Evolutionary conservation across 441 rosid species (phyloP).

Genomic region (Gossypium davidsonii): DNA sequence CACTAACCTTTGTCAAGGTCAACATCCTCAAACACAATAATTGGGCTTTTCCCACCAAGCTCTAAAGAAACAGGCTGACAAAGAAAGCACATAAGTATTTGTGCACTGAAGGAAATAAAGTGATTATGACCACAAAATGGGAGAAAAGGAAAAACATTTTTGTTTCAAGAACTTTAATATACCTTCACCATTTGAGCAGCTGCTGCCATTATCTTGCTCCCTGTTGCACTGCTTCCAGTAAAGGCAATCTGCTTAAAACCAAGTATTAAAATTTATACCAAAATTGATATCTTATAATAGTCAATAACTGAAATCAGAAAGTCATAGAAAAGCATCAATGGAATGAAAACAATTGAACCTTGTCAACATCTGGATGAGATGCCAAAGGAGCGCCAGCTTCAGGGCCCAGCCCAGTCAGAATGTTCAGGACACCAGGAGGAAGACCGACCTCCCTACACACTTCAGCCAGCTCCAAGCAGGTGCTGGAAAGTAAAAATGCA

Average conservation of each 20-base stretch:
- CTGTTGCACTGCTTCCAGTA: constrained; percentile 94
- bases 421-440: constrained; percentile 90
- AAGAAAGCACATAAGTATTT: constrained; percentile 14
- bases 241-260: constrained; percentile 59
- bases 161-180: constrained; percentile 13
- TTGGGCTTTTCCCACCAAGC: constrained; percentile 97
- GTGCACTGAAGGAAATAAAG: constrained; percentile 4
- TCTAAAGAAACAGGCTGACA: constrained; percentile 91
- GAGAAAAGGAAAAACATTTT: constrained; percentile 11
- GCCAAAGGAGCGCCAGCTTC: constrained; percentile 98
- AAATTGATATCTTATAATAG: background rate
- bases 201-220: constrained; percentile 74
- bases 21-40: constrained; percentile 86
- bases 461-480: constrained; percentile 96
- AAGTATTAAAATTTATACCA: constrained; percentile 19
- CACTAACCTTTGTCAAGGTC: constrained; percentile 80
- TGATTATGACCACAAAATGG: constrained; percentile 1
- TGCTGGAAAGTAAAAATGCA: constrained; percentile 38
- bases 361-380: constrained; percentile 83
- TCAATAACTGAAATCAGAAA: background rate
- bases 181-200: constrained; percentile 89
- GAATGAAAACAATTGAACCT: constrained; percentile 42
- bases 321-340: constrained; percentile 13
- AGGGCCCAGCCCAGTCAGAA: constrained; percentile 85
- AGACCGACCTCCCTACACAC: constrained; percentile 88